These are phyloP conservation scores for Tylopilus orsonianus DNA, from an alignment of 1,284 basidiomycete species.

Conservation along the genomic window DNA sequence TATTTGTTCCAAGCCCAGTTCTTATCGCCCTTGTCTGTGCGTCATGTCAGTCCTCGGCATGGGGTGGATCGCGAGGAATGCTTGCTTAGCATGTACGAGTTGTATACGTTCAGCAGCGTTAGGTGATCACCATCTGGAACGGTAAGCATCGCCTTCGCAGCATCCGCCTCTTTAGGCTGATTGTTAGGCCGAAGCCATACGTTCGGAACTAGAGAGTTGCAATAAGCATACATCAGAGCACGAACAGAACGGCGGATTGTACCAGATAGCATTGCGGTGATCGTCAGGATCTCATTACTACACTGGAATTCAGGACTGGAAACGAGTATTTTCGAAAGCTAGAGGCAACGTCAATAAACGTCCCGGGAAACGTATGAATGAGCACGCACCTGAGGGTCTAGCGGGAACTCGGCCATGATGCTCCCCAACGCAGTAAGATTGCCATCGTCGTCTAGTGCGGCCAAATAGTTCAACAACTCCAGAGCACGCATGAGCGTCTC, in stretches of 20 bases:
- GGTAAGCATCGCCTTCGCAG: constrained; percentile 85
- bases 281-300: constrained; percentile 93
- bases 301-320: constrained; percentile 94
- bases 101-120: constrained; percentile 94
- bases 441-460: constrained; percentile 93
- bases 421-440: constrained; percentile 84
- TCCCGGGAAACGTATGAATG: background rate
- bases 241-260: constrained; percentile 20
- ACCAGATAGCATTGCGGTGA: constrained; percentile 96
- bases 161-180: constrained; percentile 86
- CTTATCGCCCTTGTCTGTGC: constrained; percentile 67
- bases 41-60: constrained; percentile 2
- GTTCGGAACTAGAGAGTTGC: constrained; percentile 70
- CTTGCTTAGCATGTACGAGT: constrained; percentile 85
- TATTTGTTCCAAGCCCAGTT: constrained; percentile 96
- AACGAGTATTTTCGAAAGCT: constrained; percentile 94
- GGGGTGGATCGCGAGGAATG: constrained; percentile 8
- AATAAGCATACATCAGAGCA: constrained; percentile 5
- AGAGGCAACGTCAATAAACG: background rate
- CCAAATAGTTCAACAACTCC: constrained; percentile 91
- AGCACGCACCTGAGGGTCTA: constrained; percentile 85
- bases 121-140: constrained; percentile 97
- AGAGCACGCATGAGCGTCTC: constrained; percentile 98
- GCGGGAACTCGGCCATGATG: constrained; percentile 97
- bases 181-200: constrained; percentile 92